phyloP scores from a whole-genome alignment of 495 filamentous ascomycete genomes.

The Bacidia gigantensis region DNA sequence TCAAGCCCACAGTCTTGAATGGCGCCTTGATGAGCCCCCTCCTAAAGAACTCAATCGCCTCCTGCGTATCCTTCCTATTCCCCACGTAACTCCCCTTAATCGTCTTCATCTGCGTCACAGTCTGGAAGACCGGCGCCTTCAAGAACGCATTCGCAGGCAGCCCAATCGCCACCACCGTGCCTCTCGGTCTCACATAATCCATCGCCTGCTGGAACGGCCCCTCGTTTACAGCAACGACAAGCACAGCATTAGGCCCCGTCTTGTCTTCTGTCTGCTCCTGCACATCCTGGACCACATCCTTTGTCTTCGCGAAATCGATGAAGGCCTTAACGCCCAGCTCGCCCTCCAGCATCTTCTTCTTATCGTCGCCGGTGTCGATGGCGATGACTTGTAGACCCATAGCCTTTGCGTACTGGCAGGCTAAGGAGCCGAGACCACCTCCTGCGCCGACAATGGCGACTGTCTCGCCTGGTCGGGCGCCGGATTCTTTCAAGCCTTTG shows the following conservation, averaged over 20 bases:
- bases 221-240: slow-evolving; percentile 73
- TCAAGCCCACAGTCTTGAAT: slow-evolving; percentile 68
- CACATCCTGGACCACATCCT: slow-evolving; percentile 71
- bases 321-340: slow-evolving; percentile 55
- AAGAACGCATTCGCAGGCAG: slow-evolving; percentile 66
- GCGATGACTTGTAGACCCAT: slow-evolving; percentile 72
- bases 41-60: slow-evolving; percentile 79
- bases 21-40: slow-evolving; percentile 74
- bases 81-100: slow-evolving; percentile 93
- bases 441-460: slow-evolving; percentile 83
- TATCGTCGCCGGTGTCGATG: slow-evolving; percentile 71
- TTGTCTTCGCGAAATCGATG: slow-evolving; percentile 61
- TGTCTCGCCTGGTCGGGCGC: slow-evolving; percentile 55
- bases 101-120: slow-evolving; percentile 74
- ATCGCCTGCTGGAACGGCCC: slow-evolving; percentile 90
- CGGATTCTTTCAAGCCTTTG: slow-evolving; percentile 80
- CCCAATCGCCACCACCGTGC: slow-evolving; percentile 72
- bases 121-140: slow-evolving; percentile 71
- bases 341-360: slow-evolving; percentile 48
- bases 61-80: slow-evolving; percentile 68
- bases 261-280: slow-evolving; percentile 63
- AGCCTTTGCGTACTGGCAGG: slow-evolving; percentile 74
- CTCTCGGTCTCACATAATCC: slow-evolving; percentile 68
- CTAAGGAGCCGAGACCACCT: slow-evolving; percentile 71
- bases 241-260: slow-evolving; percentile 74